Evolutionary conservation across 148 eudicot species (phyloP), one percentile per base, ranked within the genome.

Genomic region (Chenopodium suecicum): DNA sequence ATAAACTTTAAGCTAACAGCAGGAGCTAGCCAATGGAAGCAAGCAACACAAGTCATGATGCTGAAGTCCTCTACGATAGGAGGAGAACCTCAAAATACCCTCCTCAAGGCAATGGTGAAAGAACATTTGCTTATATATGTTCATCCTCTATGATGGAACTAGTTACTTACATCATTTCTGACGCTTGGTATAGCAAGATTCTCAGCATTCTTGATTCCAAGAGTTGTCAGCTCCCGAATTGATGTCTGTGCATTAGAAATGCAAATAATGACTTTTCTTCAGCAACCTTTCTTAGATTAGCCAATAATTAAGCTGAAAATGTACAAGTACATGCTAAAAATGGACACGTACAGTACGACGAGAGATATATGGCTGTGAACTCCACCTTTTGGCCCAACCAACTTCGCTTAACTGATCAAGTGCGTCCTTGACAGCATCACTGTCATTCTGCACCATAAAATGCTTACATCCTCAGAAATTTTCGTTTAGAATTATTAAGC

Each of bases 351-450:
- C 99, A 82, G 91, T 84, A 71, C 98, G 97, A 63, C 97, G 87
- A 74, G 99, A 94, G 41, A 94, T 90, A 71, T 91, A 92, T 37
- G 99, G 98, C 85, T 96, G 99, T 60, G 98, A 96, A 86, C 94
- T 90, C 99, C 99, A 96, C 81, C 88, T 89, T 65, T 91, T 89
- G 25, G 99, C 98, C 98, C 98, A 96, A 86, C 98, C 99, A 71
- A 84, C 83, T 82, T 94, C 93, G 60, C 89, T 86, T 77, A 96
- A 82, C 89, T 91, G 91, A 89, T 91, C 91, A 87, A 96, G 97
- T 78, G 98, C 98, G 86, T 92, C 88, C 86, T 91, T 95, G 54
- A 96, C 98, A 50, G 93, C 97, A 84, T 89, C 91, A 87, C 97
- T 91, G 80, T 96, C 97, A 83, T 91, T 96, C 99, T 96, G 89